These are phyloP conservation scores for Fusarium sacchari DNA, from an alignment of 2,329 filamentous ascomycete species.

Conservation along the genomic window DNA sequence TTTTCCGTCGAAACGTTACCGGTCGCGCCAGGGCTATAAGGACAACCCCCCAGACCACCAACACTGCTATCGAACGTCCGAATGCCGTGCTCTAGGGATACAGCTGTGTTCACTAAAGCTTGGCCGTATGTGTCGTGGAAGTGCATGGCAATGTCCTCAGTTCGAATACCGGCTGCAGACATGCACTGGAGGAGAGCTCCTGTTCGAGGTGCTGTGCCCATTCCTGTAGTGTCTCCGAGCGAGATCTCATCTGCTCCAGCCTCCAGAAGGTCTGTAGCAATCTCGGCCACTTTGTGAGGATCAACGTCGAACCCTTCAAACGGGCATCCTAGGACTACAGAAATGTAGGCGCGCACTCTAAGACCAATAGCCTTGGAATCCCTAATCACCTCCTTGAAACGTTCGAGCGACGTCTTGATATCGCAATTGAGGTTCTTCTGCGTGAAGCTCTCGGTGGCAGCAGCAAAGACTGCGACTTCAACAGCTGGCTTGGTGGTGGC, in stretches of 20 bases:
- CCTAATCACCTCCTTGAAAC: conserved; percentile 76
- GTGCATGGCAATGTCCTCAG: conserved; percentile 80
- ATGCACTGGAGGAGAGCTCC: conserved; percentile 72
- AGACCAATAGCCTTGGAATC: conserved; percentile 72
- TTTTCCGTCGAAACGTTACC: conserved; percentile 90
- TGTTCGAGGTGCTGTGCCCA: conserved; percentile 82
- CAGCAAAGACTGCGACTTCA: conserved; percentile 84
- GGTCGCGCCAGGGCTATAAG: conserved; percentile 85
- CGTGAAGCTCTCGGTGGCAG: conserved; percentile 83
- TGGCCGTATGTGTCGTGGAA: conserved; percentile 92
- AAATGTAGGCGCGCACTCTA: conserved; percentile 81
- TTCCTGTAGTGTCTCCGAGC: conserved; percentile 89
- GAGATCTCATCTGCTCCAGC: conserved; percentile 93
- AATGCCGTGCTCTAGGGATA: conserved; percentile 80
- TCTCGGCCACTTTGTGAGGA: conserved; percentile 70
- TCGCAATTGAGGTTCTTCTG: conserved; percentile 85
- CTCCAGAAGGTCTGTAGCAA: conserved; percentile 76
- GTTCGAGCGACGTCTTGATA: conserved; percentile 76
- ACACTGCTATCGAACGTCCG: conserved; percentile 83
- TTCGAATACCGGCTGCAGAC: conserved; percentile 72
- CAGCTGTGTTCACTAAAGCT: conserved; percentile 83
- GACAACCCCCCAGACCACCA: conserved; percentile 83
- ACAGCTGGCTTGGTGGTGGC: conserved; percentile 59
- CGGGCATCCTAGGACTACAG: conserved; percentile 82
- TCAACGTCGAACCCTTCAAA: conserved; percentile 75